phyloP scores from a whole-genome alignment of 805 yeast genomes.

The Wickerhamiella cacticola region DNA sequence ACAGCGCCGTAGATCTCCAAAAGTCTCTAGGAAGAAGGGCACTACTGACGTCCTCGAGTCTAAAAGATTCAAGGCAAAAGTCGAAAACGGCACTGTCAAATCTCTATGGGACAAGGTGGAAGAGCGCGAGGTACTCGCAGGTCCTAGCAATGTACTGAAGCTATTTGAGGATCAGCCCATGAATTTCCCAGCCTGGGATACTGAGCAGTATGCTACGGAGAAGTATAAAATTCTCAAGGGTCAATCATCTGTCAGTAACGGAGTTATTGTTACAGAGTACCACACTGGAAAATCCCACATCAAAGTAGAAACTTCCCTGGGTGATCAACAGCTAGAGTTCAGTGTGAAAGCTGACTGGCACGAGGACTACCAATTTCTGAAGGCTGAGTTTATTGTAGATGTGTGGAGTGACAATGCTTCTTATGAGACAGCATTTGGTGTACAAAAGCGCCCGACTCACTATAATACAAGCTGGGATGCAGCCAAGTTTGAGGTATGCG shows the following conservation, averaged over 20 bases:
- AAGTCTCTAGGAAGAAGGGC: background rate
- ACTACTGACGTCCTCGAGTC: conserved; percentile 42
- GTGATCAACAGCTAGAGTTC: conserved; percentile 37
- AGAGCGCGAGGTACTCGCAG: conserved; percentile 57
- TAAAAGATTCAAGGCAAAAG: conserved; percentile 44
- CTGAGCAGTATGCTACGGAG: conserved; percentile 77
- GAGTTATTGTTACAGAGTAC: conserved; percentile 9
- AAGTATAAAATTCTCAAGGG: conserved; percentile 41
- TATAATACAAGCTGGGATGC: conserved; percentile 93
- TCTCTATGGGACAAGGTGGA: conserved; percentile 50
- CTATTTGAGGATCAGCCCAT: conserved; percentile 84
- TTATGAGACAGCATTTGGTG: conserved; percentile 90
- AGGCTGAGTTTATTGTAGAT: conserved; percentile 90
- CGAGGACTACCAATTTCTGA: conserved; percentile 75
- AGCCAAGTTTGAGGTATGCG: conserved; percentile 92
- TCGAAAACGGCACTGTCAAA: conserved; percentile 51
- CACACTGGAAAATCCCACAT: conserved; percentile 16
- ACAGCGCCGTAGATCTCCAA: background rate
- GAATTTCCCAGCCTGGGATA: conserved; percentile 95
- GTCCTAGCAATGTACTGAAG: conserved; percentile 68
- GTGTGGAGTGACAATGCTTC: conserved; percentile 63
- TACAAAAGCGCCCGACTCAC: conserved; percentile 86
- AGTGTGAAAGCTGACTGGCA: conserved; percentile 69
- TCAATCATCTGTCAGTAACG: conserved; percentile 10
- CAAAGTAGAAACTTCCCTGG: conserved; percentile 28